Conservation (phyloP, 148 eudicot species). For the Nepenthes gracilis region DNA sequence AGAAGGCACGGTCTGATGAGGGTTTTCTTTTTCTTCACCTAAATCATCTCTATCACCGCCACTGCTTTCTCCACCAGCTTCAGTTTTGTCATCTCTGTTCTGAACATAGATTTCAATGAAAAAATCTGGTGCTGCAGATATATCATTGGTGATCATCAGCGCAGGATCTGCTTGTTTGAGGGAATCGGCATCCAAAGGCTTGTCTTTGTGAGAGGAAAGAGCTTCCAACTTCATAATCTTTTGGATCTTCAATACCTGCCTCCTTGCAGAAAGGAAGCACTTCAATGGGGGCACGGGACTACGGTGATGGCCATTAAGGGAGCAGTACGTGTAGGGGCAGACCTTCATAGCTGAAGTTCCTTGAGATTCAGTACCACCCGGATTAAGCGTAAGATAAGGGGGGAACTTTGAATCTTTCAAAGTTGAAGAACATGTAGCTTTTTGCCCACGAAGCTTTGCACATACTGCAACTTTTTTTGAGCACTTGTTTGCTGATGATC, state of each 20-base stretch:
- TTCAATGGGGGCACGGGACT: conserved; percentile 47
- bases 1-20: too few relatives aligned
- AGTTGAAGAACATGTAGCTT: conserved; percentile 74
- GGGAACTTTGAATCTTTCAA: conserved; percentile 76
- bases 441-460: conserved; percentile 34
- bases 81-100: conserved; percentile 4
- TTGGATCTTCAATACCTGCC: conserved; percentile 42
- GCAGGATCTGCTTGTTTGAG: too few relatives aligned
- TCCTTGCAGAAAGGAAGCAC: conserved; percentile 49
- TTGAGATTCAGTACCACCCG: conserved; percentile 57
- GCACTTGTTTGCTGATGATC: conserved; percentile 9
- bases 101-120: conserved; percentile 38
- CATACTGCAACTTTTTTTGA: conserved; percentile 15
- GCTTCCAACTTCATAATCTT: conserved; percentile 27
- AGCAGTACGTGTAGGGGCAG: conserved; percentile 75
- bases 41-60: not conserved
- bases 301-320: conserved; percentile 77
- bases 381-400: conserved; percentile 34
- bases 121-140: conserved; percentile 16
- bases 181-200: too few relatives aligned
- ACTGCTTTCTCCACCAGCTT: not conserved
- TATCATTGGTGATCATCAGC: too few relatives aligned
- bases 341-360: conserved; percentile 64
- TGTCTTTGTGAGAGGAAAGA: not conserved
- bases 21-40: conserved; percentile 8